These are phyloP conservation scores for Pisolithus thermaeus DNA, from an alignment of 1,284 basidiomycete genomes.

Conservation along the genomic window DNA sequence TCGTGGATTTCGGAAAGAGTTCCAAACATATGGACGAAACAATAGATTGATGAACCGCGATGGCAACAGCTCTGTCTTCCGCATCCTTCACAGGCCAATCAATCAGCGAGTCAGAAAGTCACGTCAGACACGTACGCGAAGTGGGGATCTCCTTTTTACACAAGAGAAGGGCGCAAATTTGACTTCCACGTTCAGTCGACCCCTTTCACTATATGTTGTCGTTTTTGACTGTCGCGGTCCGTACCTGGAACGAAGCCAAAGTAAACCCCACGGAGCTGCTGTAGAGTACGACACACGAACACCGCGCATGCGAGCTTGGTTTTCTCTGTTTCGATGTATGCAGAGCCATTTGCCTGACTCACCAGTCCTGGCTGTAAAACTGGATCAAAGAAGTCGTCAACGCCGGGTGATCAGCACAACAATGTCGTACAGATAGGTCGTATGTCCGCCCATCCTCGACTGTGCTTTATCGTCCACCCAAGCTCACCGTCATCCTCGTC, in stretches of 20 bases:
- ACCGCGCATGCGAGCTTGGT: constrained; percentile 95
- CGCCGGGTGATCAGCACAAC: constrained; percentile 1
- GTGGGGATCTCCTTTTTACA: constrained; percentile 68
- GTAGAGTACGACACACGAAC: constrained; percentile 39
- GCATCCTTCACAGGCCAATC: constrained; percentile 64
- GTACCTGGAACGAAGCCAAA: constrained; percentile 52
- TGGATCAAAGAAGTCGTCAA: constrained; percentile 28
- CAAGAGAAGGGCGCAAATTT: constrained; percentile 96
- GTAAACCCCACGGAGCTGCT: constrained; percentile 6
- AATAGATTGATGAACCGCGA: constrained; percentile 84
- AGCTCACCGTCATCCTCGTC: constrained; percentile 28
- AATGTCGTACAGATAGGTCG: constrained; percentile 74
- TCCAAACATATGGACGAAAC: constrained; percentile 84
- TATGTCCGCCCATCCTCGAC: constrained; percentile 56
- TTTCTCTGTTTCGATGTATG: constrained; percentile 86
- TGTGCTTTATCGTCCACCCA: constrained; percentile 11
- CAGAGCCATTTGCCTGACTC: constrained; percentile 90
- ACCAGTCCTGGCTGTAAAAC: constrained; percentile 88
- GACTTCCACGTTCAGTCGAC: constrained; percentile 89
- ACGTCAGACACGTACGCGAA: constrained; percentile 61
- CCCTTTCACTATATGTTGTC: constrained; percentile 76
- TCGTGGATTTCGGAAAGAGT: constrained; percentile 86
- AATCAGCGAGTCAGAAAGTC: constrained; percentile 10
- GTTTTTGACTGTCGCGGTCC: constrained; percentile 88
- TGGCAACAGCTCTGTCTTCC: constrained; percentile 82